Percentiles rank a stretch among this genome's conserved stretches.
Evolutionary conservation across 352 stramenopile species (phyloP).

Genomic region (Plasmopara halstedii): DNA sequence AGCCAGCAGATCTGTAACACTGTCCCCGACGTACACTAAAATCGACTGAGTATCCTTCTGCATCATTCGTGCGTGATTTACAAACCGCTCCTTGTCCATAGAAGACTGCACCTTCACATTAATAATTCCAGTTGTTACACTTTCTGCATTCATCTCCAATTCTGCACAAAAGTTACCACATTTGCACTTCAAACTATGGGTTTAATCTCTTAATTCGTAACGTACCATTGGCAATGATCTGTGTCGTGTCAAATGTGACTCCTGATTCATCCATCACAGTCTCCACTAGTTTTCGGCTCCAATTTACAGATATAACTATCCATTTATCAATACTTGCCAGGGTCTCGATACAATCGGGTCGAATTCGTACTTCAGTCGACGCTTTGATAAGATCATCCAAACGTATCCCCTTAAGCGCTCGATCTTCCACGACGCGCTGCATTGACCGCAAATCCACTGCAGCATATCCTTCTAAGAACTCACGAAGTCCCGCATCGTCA

Average conservation of each 20-base stretch:
- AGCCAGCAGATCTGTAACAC: conserved; percentile 53
- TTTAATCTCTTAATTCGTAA: not conserved
- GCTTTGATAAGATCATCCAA: conserved; percentile 6
- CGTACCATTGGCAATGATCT: conserved; percentile 55
- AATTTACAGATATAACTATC: conserved; percentile 60
- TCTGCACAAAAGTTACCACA: conserved; percentile 31
- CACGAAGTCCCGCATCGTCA: conserved; percentile 22
- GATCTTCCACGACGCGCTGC: conserved; percentile 27
- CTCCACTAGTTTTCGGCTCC: conserved; percentile 42
- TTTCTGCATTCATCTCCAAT: conserved; percentile 29
- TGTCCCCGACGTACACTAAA: conserved; percentile 62
- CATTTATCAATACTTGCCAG: conserved; percentile 15
- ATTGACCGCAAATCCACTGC: conserved; percentile 40
- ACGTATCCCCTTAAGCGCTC: conserved; percentile 30
- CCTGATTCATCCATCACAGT: conserved; percentile 13
- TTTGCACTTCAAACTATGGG: not conserved
- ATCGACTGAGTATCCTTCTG: not conserved
- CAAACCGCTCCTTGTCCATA: conserved; percentile 37
- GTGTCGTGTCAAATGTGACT: not conserved
- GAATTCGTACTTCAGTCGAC: conserved; percentile 14
- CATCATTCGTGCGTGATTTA: conserved; percentile 13
- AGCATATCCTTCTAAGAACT: conserved; percentile 40
- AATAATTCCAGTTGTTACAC: conserved; percentile 47
- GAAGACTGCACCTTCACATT: conserved; percentile 44
- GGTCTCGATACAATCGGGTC: conserved; percentile 23